Percentiles rank a stretch among this genome's conserved stretches.
Evolutionary conservation across 2,329 filamentous ascomycete species (phyloP).

Genomic region (Diaporthe australafricana): DNA sequence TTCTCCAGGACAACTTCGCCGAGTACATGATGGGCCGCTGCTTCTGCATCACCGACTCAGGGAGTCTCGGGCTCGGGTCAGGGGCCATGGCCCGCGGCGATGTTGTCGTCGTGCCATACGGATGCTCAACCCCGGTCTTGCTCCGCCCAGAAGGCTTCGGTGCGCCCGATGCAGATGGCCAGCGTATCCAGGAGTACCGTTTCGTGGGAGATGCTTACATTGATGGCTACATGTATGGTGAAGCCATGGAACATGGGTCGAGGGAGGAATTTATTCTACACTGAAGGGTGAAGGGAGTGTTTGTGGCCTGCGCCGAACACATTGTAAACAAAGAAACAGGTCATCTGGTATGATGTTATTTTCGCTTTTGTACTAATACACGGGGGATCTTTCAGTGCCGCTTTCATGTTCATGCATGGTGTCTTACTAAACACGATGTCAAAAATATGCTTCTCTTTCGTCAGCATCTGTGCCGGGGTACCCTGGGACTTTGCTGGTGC

Average conservation of each 20-base stretch:
- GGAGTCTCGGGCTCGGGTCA: slow-evolving; percentile 4
- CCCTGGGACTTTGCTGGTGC: too few relatives aligned
- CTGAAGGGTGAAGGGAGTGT: not conserved
- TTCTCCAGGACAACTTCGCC: slow-evolving; percentile 10
- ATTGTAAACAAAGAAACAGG: not conserved
- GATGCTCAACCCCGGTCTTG: slow-evolving; percentile 9
- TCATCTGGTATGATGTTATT: not conserved
- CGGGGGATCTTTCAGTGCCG: too few relatives aligned
- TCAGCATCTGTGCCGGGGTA: too few relatives aligned
- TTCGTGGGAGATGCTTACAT: slow-evolving; percentile 8
- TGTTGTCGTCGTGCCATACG: not conserved
- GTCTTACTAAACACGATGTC: too few relatives aligned
- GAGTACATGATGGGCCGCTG: slow-evolving; percentile 22
- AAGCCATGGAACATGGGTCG: not conserved
- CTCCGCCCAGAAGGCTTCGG: not conserved
- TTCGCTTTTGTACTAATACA: too few relatives aligned
- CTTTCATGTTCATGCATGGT: too few relatives aligned
- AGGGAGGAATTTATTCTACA: not conserved
- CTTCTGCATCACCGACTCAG: not conserved
- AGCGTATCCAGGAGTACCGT: not conserved
- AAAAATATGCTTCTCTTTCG: too few relatives aligned
- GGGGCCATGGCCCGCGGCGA: slow-evolving; percentile 4
- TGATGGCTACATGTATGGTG: slow-evolving; percentile 13
- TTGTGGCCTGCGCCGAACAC: too few relatives aligned
- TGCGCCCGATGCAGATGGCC: not conserved